Percentiles rank a stretch among this genome's conserved stretches.
Evolutionary conservation across 306 rosid genomes (phyloP).

Genomic region (Dicorynia guianensis): DNA sequence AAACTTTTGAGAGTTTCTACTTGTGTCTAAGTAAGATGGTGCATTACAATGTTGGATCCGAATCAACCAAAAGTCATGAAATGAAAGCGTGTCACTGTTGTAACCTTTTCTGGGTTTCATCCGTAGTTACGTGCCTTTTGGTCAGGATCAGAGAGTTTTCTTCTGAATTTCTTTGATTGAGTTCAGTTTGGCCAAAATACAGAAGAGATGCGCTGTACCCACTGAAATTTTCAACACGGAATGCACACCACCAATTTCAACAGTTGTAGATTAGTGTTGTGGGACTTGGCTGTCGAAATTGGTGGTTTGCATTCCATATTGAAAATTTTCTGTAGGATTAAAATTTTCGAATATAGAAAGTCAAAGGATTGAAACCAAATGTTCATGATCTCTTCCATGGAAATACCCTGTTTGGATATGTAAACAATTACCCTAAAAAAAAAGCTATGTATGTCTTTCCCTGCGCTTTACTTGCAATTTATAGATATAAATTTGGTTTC

Average conservation of each 20-base stretch:
- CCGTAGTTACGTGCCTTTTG: not conserved
- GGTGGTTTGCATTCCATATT: too few species aligned
- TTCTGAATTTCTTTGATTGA: slow-evolving; percentile 21
- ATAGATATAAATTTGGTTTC: too few species aligned
- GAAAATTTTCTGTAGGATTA: too few species aligned
- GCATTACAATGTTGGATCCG: slow-evolving; percentile 35
- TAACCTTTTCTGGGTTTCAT: slow-evolving; percentile 43
- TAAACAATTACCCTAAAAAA: slow-evolving; percentile 31
- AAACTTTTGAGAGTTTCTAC: slow-evolving; percentile 33
- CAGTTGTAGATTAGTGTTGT: too few species aligned
- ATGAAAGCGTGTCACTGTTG: slow-evolving; percentile 40
- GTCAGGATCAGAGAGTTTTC: slow-evolving; percentile 16
- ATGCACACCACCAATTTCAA: too few species aligned
- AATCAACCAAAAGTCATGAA: slow-evolving; percentile 43
- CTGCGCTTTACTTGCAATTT: not conserved
- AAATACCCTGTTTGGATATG: slow-evolving; percentile 17
- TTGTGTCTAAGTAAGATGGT: too few species aligned
- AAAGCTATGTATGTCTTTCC: slow-evolving; percentile 35
- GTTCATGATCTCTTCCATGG: slow-evolving; percentile 43
- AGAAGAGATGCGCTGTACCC: too few species aligned
- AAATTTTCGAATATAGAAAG: too few species aligned
- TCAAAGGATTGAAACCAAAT: slow-evolving; percentile 40
- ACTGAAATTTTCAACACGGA: too few species aligned
- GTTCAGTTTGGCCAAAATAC: slow-evolving; percentile 32
- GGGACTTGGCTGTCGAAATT: too few species aligned